Evolutionary conservation across 345 rosid genomes (phyloP).

Genomic region (Heritiera littoralis): DNA sequence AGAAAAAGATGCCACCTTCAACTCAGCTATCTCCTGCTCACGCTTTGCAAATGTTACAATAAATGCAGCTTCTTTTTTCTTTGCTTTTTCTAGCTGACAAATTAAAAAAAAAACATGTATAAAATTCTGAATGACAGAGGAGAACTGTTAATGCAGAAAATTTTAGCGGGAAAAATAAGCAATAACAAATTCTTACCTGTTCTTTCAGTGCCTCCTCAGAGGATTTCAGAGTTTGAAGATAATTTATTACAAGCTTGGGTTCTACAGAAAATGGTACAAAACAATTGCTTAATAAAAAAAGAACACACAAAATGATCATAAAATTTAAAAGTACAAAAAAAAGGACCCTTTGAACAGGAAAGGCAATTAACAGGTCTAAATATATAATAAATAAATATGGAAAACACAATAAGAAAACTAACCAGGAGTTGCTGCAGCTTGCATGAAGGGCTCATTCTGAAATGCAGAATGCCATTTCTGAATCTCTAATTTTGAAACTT

Average conservation of each 20-base stretch:
- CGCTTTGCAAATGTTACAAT: constrained; percentile 94
- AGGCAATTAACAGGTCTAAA: neutral
- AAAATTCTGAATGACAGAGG: constrained; percentile 20
- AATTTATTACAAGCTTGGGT: constrained; percentile 66
- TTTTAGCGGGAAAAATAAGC: neutral
- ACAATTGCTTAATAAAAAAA: constrained; percentile 13
- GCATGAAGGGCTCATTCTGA: constrained; percentile 66
- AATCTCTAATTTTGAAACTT: constrained; percentile 74
- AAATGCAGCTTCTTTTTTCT: constrained; percentile 97
- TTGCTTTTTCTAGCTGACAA: constrained; percentile 81
- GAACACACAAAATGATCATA: constrained; percentile 12
- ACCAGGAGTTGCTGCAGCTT: constrained; percentile 77
- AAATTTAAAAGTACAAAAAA: neutral
- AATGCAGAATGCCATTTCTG: constrained; percentile 83
- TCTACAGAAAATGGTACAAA: constrained; percentile 48
- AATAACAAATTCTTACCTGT: constrained; percentile 54
- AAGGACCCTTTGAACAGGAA: neutral
- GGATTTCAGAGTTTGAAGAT: constrained; percentile 77
- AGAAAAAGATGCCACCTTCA: constrained; percentile 52
- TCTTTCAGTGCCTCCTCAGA: constrained; percentile 85
- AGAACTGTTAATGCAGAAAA: neutral
- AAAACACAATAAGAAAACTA: constrained; percentile 32
- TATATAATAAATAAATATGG: neutral
- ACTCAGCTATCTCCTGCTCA: constrained; percentile 93
- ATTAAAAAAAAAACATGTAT: constrained; percentile 29